Conservation (phyloP, 306 rosid species). For the Medicago truncatula region MtrunA17r5.0-ANR NC_053043.1:42675001-42675500, state of each 20-base stretch:
- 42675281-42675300: not conserved
- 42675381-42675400: slow-evolving; percentile 18
- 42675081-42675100: slow-evolving; percentile 6
- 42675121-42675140: not conserved
- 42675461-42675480: not conserved
- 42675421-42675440: slow-evolving; percentile 10
- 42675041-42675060: not conserved
- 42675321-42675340: slow-evolving; percentile 15
- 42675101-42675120: slow-evolving; percentile 6
- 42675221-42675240: not conserved
- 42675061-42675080: not conserved
- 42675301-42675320: slow-evolving; percentile 22
- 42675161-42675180: not conserved
- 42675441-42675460: not conserved
- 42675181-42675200: slow-evolving; percentile 35
- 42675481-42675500: not conserved
- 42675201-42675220: slow-evolving; percentile 30
- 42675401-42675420: not conserved
- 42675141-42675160: slow-evolving; percentile 32
- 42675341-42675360: slow-evolving; percentile 1
- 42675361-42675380: not conserved
- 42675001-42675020: not conserved
- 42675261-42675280: not conserved
- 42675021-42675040: not conserved
- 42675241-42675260: not conserved